Conservation (phyloP, 768 basidiomycete species). For the Clitopilus hobsonii region DNA sequence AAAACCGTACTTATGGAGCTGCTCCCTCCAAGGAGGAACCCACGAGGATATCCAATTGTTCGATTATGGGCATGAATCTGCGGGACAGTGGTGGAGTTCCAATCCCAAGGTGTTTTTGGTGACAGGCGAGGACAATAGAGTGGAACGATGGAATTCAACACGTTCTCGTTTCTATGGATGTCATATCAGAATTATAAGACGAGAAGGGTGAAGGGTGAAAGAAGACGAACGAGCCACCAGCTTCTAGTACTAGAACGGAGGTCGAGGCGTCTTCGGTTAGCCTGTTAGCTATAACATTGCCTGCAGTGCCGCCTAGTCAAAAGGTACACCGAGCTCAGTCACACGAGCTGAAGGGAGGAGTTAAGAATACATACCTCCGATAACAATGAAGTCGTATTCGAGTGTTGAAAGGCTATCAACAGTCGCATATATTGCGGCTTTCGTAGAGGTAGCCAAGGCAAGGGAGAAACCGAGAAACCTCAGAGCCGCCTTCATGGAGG, state of each 20-base stretch:
- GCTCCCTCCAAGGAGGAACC: slow-evolving; percentile 22
- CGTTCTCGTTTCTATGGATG: slow-evolving; percentile 6
- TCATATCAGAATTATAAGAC: not conserved
- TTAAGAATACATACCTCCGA: slow-evolving; percentile 13
- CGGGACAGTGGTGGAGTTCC: slow-evolving; percentile 21
- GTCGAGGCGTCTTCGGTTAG: slow-evolving; percentile 32
- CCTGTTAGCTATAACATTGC: slow-evolving; percentile 16
- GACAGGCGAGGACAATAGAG: slow-evolving; percentile 8
- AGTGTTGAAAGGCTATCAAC: slow-evolving; percentile 2
- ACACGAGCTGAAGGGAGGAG: slow-evolving; percentile 1
- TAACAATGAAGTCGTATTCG: slow-evolving; percentile 19
- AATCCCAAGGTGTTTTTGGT: slow-evolving; percentile 13
- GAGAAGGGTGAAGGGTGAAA: not conserved
- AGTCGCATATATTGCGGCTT: not conserved
- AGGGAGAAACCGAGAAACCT: not conserved
- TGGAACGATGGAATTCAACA: slow-evolving; percentile 7
- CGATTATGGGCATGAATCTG: slow-evolving; percentile 20
- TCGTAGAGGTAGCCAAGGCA: not conserved
- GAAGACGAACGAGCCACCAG: slow-evolving; percentile 20
- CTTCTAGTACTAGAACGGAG: slow-evolving; percentile 38
- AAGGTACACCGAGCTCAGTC: slow-evolving; percentile 34
- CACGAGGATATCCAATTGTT: slow-evolving; percentile 18
- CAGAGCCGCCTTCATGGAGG: not conserved
- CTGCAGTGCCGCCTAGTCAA: slow-evolving; percentile 17
- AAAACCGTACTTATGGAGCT: slow-evolving; percentile 20